Percentiles rank a stretch among this genome's conserved stretches.
Evolutionary conservation across 257 asterid species (phyloP).

Genomic region (Oldenlandia corymbosa): DNA sequence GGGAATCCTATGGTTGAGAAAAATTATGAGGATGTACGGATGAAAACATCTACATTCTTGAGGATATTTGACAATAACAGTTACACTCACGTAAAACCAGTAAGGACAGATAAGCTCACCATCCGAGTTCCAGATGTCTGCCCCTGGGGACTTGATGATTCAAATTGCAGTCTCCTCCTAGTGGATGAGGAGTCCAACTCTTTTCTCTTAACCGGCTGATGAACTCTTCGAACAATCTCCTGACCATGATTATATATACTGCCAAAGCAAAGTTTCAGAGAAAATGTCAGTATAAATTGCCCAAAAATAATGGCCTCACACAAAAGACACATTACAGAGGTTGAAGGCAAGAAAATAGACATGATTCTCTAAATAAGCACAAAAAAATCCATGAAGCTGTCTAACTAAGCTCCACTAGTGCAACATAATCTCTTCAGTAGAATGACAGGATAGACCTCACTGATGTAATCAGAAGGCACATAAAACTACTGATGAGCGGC

Average conservation of each 20-base stretch:
- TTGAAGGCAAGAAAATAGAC: too few relatives aligned
- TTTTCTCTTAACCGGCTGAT: constrained; percentile 17
- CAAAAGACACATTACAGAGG: too few relatives aligned
- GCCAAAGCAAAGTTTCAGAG: constrained; percentile 11
- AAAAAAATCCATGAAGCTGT: too few relatives aligned
- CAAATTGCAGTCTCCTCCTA: constrained; percentile 14
- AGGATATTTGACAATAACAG: neutral
- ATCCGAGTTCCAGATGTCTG: constrained; percentile 14
- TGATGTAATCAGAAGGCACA: neutral
- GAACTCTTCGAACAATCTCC: constrained; percentile 28
- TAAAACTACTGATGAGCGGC: neutral
- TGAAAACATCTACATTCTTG: neutral
- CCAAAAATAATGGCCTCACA: too few relatives aligned
- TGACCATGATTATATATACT: constrained; percentile 35
- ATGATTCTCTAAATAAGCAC: too few relatives aligned
- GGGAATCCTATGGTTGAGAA: neutral
- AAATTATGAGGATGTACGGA: neutral
- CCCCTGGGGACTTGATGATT: constrained; percentile 12
- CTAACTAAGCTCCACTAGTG: neutral
- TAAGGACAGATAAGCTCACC: constrained; percentile 21
- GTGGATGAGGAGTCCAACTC: constrained; percentile 10
- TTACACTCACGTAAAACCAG: neutral
- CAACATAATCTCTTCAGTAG: neutral
- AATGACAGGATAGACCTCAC: neutral
- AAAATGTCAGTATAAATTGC: constrained; percentile 1